Evolutionary conservation across 2,329 filamentous ascomycete species (phyloP), one percentile per base, ranked within the genome.

Genomic region (Chaetomium sp.): DNA sequence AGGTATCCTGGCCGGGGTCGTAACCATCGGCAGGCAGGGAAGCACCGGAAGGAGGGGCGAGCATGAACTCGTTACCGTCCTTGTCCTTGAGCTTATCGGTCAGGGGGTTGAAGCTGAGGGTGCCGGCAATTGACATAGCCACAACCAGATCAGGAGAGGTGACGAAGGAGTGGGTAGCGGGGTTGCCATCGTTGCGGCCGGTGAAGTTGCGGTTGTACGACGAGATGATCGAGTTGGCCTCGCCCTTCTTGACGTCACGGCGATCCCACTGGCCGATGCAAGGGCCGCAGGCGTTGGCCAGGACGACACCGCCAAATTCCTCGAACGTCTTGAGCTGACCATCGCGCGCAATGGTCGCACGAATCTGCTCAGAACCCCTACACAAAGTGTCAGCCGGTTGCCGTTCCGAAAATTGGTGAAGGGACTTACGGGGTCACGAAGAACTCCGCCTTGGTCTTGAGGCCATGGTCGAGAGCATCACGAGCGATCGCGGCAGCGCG

Each of bases 221-320:
- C 55, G 93, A 97, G 77, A 99, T 84, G 78, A 99, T 99, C 7
- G 93, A 96, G 88, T 99, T 99, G 74, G 93, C 83, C 73, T 91
- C 89, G 71, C 94, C 94, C 87, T 98, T 97, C 86, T 93, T 90
- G 63, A 97, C 92, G 73, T 98, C 94, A 70, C 83, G 84, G 72
- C 95, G 90, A 76, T 97, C 93, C 95, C 95, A 98, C 81, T 98
- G 94, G 65, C 92, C 93, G 78, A 96, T 93, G 82, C 91, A 95
- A 72, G 91, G 90, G 73, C 90, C 94, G 77, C 95, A 98, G 69
- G 95, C 94, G 78, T 98, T 98, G 74, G 94, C 94, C 58, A 99
- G 86, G 70, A 98, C 91, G 75, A 96, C 88, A 75, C 94, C 95
- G 65, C 95, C 95, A 71, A 97, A 97, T 76, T 97, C 92, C 81